These are phyloP conservation scores for Camelina neglecta DNA, from an alignment of 345 rosid species.

Conservation along the genomic window DNA sequence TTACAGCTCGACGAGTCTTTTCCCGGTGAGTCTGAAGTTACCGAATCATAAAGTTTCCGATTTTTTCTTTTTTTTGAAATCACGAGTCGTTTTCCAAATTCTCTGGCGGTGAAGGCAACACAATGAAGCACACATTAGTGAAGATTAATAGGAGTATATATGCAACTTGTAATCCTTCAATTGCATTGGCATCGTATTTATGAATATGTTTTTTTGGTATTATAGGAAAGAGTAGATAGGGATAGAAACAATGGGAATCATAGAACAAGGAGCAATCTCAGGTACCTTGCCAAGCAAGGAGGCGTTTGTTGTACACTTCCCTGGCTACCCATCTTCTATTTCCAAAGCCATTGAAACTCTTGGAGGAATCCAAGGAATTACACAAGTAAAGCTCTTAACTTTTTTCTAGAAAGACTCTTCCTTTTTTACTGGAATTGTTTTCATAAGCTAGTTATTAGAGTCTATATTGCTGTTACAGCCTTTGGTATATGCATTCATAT, in stretches of 20 bases:
- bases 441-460: constrained; percentile 11
- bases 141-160: neutral
- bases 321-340: constrained; percentile 83
- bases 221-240: neutral
- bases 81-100: neutral
- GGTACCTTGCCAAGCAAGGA: constrained; percentile 71
- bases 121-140: constrained; percentile 16
- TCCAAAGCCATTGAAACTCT: constrained; percentile 79
- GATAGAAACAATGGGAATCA: constrained; percentile 59
- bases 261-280: constrained; percentile 64
- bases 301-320: constrained; percentile 74
- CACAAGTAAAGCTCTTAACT: constrained; percentile 47
- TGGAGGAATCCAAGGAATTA: constrained; percentile 72
- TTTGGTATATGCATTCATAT: neutral
- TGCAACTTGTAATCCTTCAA: neutral
- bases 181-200: neutral
- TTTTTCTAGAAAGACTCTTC: neutral
- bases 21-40: constrained; percentile 26
- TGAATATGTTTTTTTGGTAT: constrained; percentile 13
- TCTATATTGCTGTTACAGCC: neutral
- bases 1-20: neutral
- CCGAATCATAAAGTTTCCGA: neutral
- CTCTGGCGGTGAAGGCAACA: neutral
- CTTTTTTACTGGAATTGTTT: neutral
- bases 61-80: no score